phyloP scores from a whole-genome alignment of 1,284 basidiomycete species.

The Puccinia triticina region DNA sequence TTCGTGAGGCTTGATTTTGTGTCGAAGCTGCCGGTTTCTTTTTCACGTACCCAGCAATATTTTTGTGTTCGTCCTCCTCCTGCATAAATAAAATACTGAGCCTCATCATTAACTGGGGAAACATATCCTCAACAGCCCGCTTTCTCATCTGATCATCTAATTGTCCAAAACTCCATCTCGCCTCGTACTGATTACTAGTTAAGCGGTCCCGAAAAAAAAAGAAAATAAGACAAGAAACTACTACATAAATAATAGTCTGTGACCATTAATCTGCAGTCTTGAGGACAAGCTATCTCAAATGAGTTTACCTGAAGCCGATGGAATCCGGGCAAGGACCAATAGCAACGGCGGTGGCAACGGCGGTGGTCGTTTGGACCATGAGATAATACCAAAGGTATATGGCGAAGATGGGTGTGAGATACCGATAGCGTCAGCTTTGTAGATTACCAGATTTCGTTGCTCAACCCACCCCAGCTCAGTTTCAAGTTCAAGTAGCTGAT shows the following conservation, averaged over 20 bases:
- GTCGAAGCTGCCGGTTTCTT: neutral
- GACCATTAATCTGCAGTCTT: slow-evolving; percentile 11
- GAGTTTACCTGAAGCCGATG: slow-evolving; percentile 24
- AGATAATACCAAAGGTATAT: slow-evolving; percentile 12
- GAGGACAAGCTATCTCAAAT: slow-evolving; percentile 10
- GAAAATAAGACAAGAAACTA: neutral
- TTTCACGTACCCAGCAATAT: neutral
- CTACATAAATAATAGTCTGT: slow-evolving; percentile 17
- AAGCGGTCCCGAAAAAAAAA: neutral
- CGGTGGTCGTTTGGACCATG: neutral
- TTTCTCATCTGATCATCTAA: neutral
- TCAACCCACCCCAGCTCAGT: neutral
- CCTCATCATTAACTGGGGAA: neutral
- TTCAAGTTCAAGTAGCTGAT: neutral
- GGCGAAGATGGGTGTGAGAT: slow-evolving; percentile 26
- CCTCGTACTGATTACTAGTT: neutral
- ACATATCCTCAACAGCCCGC: neutral
- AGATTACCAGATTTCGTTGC: slow-evolving; percentile 22
- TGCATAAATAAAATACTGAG: neutral
- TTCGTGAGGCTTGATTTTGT: slow-evolving; percentile 14
- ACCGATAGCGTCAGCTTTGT: slow-evolving; percentile 17
- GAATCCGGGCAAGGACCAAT: neutral
- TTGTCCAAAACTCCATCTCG: neutral
- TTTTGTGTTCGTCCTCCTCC: neutral
- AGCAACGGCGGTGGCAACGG: slow-evolving; percentile 2